These are phyloP conservation scores for Neurospora sp. DNA, from an alignment of 495 filamentous ascomycete species.

Conservation along the genomic window DNA sequence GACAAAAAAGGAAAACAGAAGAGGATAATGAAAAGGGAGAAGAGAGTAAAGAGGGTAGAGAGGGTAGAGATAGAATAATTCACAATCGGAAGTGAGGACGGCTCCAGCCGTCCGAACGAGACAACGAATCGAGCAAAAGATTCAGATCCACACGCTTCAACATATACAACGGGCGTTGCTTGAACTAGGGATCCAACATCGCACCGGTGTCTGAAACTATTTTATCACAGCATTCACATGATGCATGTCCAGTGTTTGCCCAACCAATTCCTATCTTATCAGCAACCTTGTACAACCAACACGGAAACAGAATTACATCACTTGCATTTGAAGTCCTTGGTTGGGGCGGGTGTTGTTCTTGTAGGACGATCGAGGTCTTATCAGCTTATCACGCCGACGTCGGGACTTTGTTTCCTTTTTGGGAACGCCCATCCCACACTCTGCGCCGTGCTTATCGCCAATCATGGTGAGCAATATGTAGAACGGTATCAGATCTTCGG, in stretches of 20 bases:
- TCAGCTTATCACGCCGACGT: not conserved
- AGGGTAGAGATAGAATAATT: too few relatives aligned
- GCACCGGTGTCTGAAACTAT: too few relatives aligned
- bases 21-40: too few relatives aligned
- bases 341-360: not conserved
- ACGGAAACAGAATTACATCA: not conserved
- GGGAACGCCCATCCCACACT: not conserved
- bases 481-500: not conserved
- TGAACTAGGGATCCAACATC: too few relatives aligned
- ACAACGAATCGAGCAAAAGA: too few relatives aligned
- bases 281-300: not conserved
- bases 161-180: too few relatives aligned
- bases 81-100: too few relatives aligned
- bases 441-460: not conserved
- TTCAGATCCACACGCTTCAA: too few relatives aligned
- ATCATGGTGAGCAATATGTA: not conserved
- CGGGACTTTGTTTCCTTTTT: conserved; percentile 13
- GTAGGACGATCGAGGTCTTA: not conserved
- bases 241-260: not conserved
- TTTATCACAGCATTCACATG: not conserved
- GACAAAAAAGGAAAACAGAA: too few relatives aligned
- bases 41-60: too few relatives aligned
- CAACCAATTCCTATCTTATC: not conserved
- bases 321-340: not conserved
- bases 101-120: too few relatives aligned